A percentile compares a stretch with the other conserved stretches of the same genome.
Conservation (phyloP, 2,329 filamentous ascomycete species). For the Fusarium xyrophilum region DNA sequence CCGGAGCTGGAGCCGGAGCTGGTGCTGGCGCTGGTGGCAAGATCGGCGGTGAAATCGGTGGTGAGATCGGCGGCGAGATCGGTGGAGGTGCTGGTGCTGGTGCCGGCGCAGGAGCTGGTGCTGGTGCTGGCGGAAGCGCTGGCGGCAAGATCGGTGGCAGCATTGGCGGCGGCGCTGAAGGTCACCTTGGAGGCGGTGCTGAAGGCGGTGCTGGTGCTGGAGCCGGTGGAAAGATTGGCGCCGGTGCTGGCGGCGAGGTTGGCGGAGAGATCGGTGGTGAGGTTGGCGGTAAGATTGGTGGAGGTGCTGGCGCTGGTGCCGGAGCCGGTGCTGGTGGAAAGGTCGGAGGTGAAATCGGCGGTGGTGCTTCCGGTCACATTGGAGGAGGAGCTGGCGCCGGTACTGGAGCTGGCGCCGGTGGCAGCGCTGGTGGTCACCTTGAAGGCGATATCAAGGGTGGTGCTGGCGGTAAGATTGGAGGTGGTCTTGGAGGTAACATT, state of each 20-base stretch:
- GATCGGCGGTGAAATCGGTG: neutral
- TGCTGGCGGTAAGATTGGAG: neutral
- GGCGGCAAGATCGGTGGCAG: neutral
- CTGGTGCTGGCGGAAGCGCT: no score
- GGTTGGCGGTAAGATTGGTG: no score
- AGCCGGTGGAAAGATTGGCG: no score
- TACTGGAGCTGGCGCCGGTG: neutral
- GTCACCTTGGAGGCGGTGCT: constrained; percentile 1
- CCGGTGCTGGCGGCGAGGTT: neutral
- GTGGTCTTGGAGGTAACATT: neutral
- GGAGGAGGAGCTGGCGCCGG: neutral
- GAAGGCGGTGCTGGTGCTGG: neutral
- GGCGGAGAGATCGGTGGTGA: no score
- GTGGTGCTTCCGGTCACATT: no score
- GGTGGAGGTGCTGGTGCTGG: neutral
- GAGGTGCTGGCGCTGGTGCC: no score
- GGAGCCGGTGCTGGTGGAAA: no score
- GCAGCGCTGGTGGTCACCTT: neutral
- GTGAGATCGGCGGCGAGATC: neutral
- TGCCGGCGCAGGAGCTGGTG: no score
- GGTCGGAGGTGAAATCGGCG: no score
- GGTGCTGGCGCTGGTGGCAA: neutral
- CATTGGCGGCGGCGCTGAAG: neutral
- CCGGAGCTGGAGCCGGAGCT: neutral
- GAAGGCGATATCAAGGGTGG: neutral